Evolutionary conservation across 108 stramenopile genomes (phyloP), one percentile per base, ranked within the genome.

Genomic region (Fragilaria crotonensis): DNA sequence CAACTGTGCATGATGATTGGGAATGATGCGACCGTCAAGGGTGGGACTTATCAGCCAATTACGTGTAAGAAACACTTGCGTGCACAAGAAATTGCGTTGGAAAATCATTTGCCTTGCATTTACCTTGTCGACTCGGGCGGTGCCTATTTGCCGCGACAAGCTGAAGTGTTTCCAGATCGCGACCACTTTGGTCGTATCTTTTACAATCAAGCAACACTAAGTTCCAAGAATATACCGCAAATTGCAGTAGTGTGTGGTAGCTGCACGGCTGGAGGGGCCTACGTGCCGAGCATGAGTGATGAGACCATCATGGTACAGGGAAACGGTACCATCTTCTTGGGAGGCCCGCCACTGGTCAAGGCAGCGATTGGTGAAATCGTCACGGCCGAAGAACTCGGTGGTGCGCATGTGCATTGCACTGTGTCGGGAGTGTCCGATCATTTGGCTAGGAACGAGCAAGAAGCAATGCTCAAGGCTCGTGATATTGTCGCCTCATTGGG

Each of bases 1-100:
- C 62, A 73, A 36, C 64, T 84, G 48, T 95, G 94, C 54, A 92
- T 99, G 91, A 88, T 99, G 67, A 83, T 98, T 36, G 98, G 97
- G 36, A 99, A 99, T 71, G 98, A 99, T 79, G 96, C 98, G 36
- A 99, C 98, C 4, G 94, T 97, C 32, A 98, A 98, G 63, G 97
- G 97, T 18, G 98, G 98, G 2, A 98, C 97, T 1, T 99, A 99
- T 71, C 95, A 81, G 71, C 97, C 98, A 7, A 94, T 99, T 62
- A 99, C 98, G 5, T 96, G 97, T 30, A 97, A 98, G 87, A 99
- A 99, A 62, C 97, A 98, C 72, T 77, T 99, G 56, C 70, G 98
- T 14, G 98, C 98, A 5, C 98, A 99, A 73, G 94, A 96, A 60
- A 93, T 99, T 60, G 98, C 98, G 0, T 32, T 68, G 63, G 83